Percentiles rank a stretch among this genome's conserved stretches.
These are phyloP conservation scores for Cephalotrichum gorgonifer DNA, from an alignment of 2,329 filamentous ascomycete species.

Conservation along the genomic window DNA sequence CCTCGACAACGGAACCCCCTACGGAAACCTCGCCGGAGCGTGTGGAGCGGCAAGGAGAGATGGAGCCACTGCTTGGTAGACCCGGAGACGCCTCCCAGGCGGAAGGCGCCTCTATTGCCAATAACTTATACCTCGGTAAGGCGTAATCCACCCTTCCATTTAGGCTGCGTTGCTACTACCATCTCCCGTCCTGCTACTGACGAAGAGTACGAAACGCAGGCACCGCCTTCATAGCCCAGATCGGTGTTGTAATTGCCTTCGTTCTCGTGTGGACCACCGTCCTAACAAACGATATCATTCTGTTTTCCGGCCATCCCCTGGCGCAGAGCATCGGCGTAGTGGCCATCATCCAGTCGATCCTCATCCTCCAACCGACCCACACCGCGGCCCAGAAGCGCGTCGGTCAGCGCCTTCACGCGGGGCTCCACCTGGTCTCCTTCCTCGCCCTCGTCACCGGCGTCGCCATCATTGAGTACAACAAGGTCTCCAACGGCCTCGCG, in stretches of 20 bases:
- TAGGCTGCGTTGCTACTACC: not conserved
- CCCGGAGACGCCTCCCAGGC: conserved; percentile 61
- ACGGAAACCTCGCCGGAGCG: conserved; percentile 6
- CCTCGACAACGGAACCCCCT: not conserved
- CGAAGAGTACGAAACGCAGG: conserved; percentile 40
- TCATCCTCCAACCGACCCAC: conserved; percentile 81
- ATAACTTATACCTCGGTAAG: conserved; percentile 68
- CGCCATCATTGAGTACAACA: conserved; percentile 73
- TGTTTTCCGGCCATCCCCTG: conserved; percentile 86
- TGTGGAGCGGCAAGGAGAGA: conserved; percentile 19
- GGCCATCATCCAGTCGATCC: conserved; percentile 66
- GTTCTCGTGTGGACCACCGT: conserved; percentile 70
- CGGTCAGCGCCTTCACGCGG: conserved; percentile 54
- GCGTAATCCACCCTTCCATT: not conserved
- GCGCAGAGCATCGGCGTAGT: conserved; percentile 57
- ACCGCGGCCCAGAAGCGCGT: conserved; percentile 61
- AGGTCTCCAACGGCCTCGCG: conserved; percentile 51
- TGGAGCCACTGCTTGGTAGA: conserved; percentile 33
- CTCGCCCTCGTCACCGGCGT: conserved; percentile 54
- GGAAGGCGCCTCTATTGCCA: conserved; percentile 50
- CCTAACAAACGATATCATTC: conserved; percentile 57
- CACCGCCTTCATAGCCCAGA: conserved; percentile 71
- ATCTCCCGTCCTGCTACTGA: not conserved
- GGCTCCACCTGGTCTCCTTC: conserved; percentile 57
- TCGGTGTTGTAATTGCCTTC: conserved; percentile 64